Evolutionary conservation across 2,329 filamentous ascomycete species (phyloP), one percentile per base, ranked within the genome.

Genomic region (Ophiocordyceps unilateralis): DNA sequence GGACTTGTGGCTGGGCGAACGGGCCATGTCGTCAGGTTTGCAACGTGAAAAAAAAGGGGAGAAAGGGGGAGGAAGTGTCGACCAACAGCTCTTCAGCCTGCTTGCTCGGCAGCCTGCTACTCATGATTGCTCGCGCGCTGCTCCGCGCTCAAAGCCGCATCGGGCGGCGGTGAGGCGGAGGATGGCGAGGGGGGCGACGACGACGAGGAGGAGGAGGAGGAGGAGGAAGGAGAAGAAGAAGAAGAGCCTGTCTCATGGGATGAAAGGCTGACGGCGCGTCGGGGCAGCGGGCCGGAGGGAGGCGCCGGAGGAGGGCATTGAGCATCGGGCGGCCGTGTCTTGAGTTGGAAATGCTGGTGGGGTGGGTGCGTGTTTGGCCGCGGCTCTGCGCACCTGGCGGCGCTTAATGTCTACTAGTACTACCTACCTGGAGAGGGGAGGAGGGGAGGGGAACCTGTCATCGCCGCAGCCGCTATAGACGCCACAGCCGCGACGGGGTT

Each of bases 21-120:
- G 17, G n/a, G n/a, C n/a, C n/a, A n/a, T n/a, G n/a, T n/a, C n/a
- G n/a, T n/a, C n/a, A n/a, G n/a, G n/a, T n/a, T n/a, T n/a, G n/a
- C n/a, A n/a, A 2, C 14, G n/a, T n/a, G 4, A 17, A 34, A 34
- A 15, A 34, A 17, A 17, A 21, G 34, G 2, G 4, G 23, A 10
- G 41, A 38, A 23, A 24, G 14, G 19, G 19, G 3, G 3, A 17
- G 2, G 6, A 21, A 14, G 15, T 14, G 39, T 21, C 15, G 19
- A 72, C 81, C 63, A 72, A 89, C 83, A 91, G 78, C 72, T 91
- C 85, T 65, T 91, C 85, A 49, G 84, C 84, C 69, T 93, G 86
- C 58, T 82, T 77, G 55, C 72, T 68, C 47, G 83, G 86, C 64
- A 91, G 67, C 60, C 85, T 72, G 57, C 76, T 75, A 67, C 75